Conservation (phyloP, 176 grass and related monocot species). For the Tillandsia leiboldiana region DNA sequence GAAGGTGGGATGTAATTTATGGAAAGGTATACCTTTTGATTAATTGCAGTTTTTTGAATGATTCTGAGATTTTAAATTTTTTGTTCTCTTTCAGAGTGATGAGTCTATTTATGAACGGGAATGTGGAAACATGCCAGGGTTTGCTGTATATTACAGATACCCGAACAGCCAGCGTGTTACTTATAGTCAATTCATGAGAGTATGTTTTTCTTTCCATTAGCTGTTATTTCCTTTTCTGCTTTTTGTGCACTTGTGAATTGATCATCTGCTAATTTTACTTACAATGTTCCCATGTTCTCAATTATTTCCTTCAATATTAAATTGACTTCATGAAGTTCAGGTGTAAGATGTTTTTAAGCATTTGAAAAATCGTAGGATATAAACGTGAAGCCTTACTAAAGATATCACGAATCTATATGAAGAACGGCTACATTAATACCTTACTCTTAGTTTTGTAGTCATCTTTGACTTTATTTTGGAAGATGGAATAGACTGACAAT, state of each 20-base stretch:
- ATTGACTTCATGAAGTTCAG: background rate
- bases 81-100: constrained; percentile 56
- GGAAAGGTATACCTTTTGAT: background rate
- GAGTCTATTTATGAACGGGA: constrained; percentile 95
- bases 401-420: too few species aligned
- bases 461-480: too few species aligned
- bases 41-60: constrained; percentile 23
- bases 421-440: too few species aligned
- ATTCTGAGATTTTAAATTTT: constrained; percentile 19
- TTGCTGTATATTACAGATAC: constrained; percentile 74
- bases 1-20: constrained; percentile 63
- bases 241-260: background rate
- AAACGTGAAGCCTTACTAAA: too few species aligned
- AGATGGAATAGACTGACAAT: too few species aligned
- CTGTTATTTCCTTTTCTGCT: constrained; percentile 20
- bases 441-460: too few species aligned
- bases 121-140: constrained; percentile 95
- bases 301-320: too few species aligned
- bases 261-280: background rate
- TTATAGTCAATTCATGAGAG: constrained; percentile 72
- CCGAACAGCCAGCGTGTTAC: constrained; percentile 84
- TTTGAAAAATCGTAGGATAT: background rate
- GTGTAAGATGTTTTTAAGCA: background rate
- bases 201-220: constrained; percentile 37
- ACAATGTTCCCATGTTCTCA: background rate